A percentile compares a stretch with the other conserved stretches of the same genome.
Conservation (phyloP, 495 filamentous ascomycete species). For the Delitschia confertaspora region DNA sequence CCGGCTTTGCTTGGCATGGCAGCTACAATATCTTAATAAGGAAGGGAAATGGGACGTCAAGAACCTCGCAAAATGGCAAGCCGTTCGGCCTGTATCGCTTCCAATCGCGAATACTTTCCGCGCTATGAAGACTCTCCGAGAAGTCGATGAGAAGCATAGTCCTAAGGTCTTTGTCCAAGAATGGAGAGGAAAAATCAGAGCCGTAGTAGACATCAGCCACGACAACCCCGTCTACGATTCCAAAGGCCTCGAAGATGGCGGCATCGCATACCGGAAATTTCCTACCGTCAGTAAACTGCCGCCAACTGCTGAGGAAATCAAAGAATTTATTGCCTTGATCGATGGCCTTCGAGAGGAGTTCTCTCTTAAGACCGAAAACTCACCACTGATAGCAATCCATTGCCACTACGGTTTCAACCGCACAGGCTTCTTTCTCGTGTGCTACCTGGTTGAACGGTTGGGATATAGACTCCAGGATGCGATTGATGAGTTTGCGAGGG, state of each 20-base stretch:
- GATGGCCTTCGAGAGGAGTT: conserved; percentile 53
- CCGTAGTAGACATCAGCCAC: conserved; percentile 82
- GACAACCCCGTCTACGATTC: conserved; percentile 79
- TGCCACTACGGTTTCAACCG: conserved; percentile 95
- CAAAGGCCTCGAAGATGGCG: conserved; percentile 58
- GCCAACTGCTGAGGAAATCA: conserved; percentile 65
- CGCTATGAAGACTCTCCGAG: conserved; percentile 80
- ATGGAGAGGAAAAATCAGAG: conserved; percentile 57
- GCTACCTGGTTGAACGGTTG: conserved; percentile 77
- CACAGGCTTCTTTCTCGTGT: conserved; percentile 84
- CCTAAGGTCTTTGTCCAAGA: conserved; percentile 62
- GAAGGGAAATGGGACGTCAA: conserved; percentile 98
- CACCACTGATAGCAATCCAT: conserved; percentile 63
- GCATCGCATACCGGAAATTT: conserved; percentile 76
- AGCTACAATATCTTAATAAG: conserved; percentile 73
- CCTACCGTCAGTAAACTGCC: conserved; percentile 89
- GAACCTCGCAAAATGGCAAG: conserved; percentile 86
- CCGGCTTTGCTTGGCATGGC: conserved; percentile 77
- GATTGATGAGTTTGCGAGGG: conserved; percentile 66
- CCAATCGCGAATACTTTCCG: conserved; percentile 69
- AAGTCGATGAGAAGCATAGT: conserved; percentile 75
- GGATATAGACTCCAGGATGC: conserved; percentile 66
- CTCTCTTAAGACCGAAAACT: conserved; percentile 27
- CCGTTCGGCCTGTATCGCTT: conserved; percentile 64
- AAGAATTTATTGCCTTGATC: conserved; percentile 67